A percentile compares a stretch with the other conserved stretches of the same genome.
Evolutionary conservation across 129 eudicot genomes (phyloP).

Genomic region (Silybum marianum): DNA sequence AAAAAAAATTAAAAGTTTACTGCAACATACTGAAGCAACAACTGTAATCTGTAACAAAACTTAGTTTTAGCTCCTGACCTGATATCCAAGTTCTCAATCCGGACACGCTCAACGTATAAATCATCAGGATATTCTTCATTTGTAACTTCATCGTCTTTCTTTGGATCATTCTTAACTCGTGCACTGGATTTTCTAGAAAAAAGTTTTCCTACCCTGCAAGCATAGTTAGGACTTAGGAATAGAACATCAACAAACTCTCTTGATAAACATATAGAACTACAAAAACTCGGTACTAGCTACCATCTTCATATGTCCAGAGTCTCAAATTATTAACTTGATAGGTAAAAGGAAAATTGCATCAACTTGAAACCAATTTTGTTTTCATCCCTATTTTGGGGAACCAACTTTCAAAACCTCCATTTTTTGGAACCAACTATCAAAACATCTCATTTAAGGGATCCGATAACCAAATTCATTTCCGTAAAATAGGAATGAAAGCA

Average conservation of each 20-base stretch:
- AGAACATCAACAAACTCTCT: conserved; percentile 18
- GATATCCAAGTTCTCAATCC: conserved; percentile 79
- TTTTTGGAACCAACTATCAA: too few relatives aligned
- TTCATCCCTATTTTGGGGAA: too few relatives aligned
- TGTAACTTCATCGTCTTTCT: conserved; percentile 55
- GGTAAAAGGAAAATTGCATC: too few relatives aligned
- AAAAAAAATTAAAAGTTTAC: background rate
- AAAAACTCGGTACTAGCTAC: too few relatives aligned
- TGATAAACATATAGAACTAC: background rate
- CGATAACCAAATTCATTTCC: too few relatives aligned
- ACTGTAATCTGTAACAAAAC: background rate
- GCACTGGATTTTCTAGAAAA: conserved; percentile 51
- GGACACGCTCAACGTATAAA: conserved; percentile 76
- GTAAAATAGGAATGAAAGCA: too few relatives aligned
- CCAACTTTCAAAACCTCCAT: too few relatives aligned
- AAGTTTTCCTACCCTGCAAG: conserved; percentile 60
- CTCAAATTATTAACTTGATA: too few relatives aligned
- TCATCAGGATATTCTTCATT: conserved; percentile 58
- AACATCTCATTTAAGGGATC: too few relatives aligned
- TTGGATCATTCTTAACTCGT: conserved; percentile 42
- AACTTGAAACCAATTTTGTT: too few relatives aligned
- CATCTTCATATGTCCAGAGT: too few relatives aligned
- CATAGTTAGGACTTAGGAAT: background rate
- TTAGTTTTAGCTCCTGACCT: conserved; percentile 43
- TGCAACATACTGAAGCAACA: conserved; percentile 10